Evolutionary conservation across 2,329 filamentous ascomycete genomes (phyloP).

Genomic region (Neofusicoccum sp.): DNA sequence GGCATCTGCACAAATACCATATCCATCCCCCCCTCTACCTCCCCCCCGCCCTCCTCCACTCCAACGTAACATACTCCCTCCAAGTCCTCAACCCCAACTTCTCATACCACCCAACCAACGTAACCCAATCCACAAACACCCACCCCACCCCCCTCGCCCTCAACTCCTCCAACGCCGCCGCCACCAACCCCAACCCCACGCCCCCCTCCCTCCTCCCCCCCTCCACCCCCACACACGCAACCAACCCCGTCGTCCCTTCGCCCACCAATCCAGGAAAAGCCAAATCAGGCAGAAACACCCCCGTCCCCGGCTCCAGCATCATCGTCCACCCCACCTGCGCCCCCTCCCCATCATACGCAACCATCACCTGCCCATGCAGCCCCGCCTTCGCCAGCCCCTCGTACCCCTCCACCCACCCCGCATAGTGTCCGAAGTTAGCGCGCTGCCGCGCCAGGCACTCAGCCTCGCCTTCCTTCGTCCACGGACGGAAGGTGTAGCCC

Average conservation of each 20-base stretch:
- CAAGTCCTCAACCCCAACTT: conserved; percentile 4
- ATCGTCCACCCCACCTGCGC: conserved; percentile 5
- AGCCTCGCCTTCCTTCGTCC: background rate
- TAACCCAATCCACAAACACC: conserved; percentile 1
- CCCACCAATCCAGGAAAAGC: background rate
- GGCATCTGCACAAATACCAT: too few relatives aligned
- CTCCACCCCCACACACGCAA: conserved; percentile 9
- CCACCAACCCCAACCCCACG: background rate
- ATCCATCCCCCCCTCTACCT: too few relatives aligned
- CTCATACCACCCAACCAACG: conserved; percentile 14
- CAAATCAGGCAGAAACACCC: background rate
- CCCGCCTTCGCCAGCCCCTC: background rate
- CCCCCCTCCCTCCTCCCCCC: background rate
- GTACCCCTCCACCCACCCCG: conserved; percentile 7
- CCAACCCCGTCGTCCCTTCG: background rate
- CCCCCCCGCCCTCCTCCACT: conserved; percentile 5
- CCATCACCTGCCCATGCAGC: conserved; percentile 9
- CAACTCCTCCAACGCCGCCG: conserved; percentile 10
- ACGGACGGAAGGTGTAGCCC: background rate
- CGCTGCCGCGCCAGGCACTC: background rate
- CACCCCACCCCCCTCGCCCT: background rate
- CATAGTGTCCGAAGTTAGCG: background rate
- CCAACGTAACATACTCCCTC: conserved; percentile 7
- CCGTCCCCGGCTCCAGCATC: background rate
- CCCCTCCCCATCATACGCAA: background rate